Evolutionary conservation across 1,284 basidiomycete genomes (phyloP), one percentile per base, ranked within the genome.

Genomic region (Austroboletus niveus): DNA sequence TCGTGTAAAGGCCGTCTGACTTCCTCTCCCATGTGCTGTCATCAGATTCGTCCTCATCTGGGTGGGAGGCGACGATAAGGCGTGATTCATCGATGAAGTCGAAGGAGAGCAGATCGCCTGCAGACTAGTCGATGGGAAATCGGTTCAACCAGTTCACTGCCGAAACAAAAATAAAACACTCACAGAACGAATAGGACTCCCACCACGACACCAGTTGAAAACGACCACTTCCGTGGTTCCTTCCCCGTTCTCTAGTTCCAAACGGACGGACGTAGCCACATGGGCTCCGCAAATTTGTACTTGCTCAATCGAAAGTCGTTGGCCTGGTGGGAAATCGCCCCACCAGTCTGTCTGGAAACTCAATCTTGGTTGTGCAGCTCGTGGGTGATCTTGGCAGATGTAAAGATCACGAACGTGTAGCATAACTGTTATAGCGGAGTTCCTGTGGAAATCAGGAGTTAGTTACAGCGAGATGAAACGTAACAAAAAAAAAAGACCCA

Each of bases 311-410:
- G 61, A 61, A 46, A 71, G 57, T 20, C 68, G 67, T 17, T 71
- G 69, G 30, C 69, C 69, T 0, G 65, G 57, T 48, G 65, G 62
- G 27, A 67, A 55, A 39, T 62, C 42, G 7, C 67, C 67, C 62
- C 69, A 69, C 66, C 69, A 71, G 39, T 68, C 68, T 12, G 67
- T 70, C 39, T 55, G 67, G 39, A 67, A 68, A 29, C 50, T 60
- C 38, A 70, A 49, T 32, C 61, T 56, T 14, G 64, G 55, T 27
- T 70, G 63, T 34, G 52, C 36, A 29, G 65, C 69, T 29, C 48
- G 57, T 22, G 52, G 22, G 42, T 68, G 66, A 24, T 69, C 57
- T 46, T 68, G 65, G 29, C 56, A 63, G 35, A 49, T 10, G 43
- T 58, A 55, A 44, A 70, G 54, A 53, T 69, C 51, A 49, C 69